These are phyloP conservation scores for Jasminum sambac DNA, from an alignment of 257 asterid genomes.

Conservation along the genomic window DNA sequence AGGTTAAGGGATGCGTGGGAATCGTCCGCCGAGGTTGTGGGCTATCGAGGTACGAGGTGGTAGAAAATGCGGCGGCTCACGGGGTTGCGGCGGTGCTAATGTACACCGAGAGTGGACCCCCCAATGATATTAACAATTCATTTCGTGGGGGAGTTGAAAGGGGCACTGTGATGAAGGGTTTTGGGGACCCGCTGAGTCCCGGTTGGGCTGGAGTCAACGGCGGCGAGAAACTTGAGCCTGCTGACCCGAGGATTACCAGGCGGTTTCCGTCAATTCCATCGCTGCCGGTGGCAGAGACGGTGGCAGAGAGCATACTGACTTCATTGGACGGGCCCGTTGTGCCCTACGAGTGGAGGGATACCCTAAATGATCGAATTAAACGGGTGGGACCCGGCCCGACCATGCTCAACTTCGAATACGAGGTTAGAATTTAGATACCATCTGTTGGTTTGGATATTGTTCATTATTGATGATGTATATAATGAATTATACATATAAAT, in stretches of 20 bases:
- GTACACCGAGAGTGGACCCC: constrained; percentile 67
- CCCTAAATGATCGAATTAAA: constrained; percentile 26
- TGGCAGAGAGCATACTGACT: constrained; percentile 56
- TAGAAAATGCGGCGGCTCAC: constrained; percentile 70
- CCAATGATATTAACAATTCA: constrained; percentile 17
- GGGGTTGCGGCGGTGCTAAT: constrained; percentile 81
- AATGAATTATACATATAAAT: too few species aligned
- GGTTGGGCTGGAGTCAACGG: constrained; percentile 73
- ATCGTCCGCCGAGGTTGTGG: constrained; percentile 72
- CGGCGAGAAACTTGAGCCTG: constrained; percentile 59
- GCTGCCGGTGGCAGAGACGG: constrained; percentile 71
- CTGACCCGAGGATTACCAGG: constrained; percentile 48
- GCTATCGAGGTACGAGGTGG: constrained; percentile 70
- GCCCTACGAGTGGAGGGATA: constrained; percentile 61
- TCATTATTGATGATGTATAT: background rate
- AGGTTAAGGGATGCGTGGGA: constrained; percentile 72
- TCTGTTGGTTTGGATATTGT: constrained; percentile 11
- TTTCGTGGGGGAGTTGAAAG: constrained; percentile 75
- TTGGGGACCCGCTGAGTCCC: constrained; percentile 96
- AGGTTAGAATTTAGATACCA: constrained; percentile 38
- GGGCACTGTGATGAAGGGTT: constrained; percentile 85
- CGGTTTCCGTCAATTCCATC: constrained; percentile 79
- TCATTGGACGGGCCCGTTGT: constrained; percentile 52
- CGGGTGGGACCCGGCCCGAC: constrained; percentile 82
- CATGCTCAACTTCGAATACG: constrained; percentile 68